These are phyloP conservation scores for Penicillium flavigenum DNA, from an alignment of 495 filamentous ascomycete species.

Conservation along the genomic window DNA sequence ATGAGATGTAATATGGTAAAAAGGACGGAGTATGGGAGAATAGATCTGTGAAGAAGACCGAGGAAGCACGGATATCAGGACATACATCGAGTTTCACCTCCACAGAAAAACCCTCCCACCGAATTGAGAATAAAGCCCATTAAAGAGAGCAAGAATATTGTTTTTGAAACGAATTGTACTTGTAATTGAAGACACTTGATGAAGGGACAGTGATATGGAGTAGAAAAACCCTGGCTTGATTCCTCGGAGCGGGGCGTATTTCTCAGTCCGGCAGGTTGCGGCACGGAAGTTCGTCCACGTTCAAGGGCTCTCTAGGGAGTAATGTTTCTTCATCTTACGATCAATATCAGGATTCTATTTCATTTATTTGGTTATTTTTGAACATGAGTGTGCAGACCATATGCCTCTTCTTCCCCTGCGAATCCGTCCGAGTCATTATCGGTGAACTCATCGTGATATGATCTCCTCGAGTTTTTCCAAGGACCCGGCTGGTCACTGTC, in stretches of 20 bases:
- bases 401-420: slow-evolving; percentile 46
- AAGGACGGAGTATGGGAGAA: slow-evolving; percentile 3
- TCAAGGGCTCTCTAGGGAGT: neutral
- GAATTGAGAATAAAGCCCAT: neutral
- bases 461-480: slow-evolving; percentile 26
- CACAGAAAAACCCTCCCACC: slow-evolving; percentile 3
- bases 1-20: neutral
- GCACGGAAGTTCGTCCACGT: slow-evolving; percentile 1
- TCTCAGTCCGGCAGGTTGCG: slow-evolving; percentile 28
- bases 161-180: slow-evolving; percentile 5
- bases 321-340: slow-evolving; percentile 7
- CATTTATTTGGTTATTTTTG: slow-evolving; percentile 16
- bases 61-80: slow-evolving; percentile 10
- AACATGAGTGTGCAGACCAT: slow-evolving; percentile 49
- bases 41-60: slow-evolving; percentile 4
- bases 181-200: slow-evolving; percentile 9
- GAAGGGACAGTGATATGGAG: slow-evolving; percentile 14
- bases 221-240: slow-evolving; percentile 21
- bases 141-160: neutral
- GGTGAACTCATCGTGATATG: slow-evolving; percentile 55
- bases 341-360: slow-evolving; percentile 2
- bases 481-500: slow-evolving; percentile 27
- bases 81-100: slow-evolving; percentile 15
- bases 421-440: slow-evolving; percentile 53
- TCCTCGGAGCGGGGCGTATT: slow-evolving; percentile 30